A percentile compares a stretch with the other conserved stretches of the same genome.
phyloP scores from a whole-genome alignment of 1,139 yeast species.

The Candida sojae region DNA sequence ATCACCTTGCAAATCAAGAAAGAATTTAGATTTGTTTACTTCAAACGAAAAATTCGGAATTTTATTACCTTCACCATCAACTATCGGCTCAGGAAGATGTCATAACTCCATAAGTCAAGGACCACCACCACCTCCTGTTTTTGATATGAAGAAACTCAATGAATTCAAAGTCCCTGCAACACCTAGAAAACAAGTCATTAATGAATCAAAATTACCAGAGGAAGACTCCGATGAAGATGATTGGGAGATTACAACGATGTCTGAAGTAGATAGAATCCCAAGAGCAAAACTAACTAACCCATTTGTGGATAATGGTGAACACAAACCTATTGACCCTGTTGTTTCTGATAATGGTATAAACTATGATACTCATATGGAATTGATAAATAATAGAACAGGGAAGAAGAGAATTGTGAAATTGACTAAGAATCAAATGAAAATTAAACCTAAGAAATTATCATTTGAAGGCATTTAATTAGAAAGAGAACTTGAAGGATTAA shows the following conservation, averaged over 20 bases:
- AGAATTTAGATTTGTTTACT: conserved; percentile 5
- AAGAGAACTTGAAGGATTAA: not conserved
- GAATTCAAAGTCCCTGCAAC: conserved; percentile 25
- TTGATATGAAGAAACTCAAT: conserved; percentile 9
- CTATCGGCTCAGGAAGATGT: conserved; percentile 40
- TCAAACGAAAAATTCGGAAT: conserved; percentile 23
- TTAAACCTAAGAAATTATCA: conserved; percentile 41
- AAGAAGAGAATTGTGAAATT: conserved; percentile 35
- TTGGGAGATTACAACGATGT: conserved; percentile 14
- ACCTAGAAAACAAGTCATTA: conserved; percentile 37
- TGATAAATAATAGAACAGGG: conserved; percentile 41
- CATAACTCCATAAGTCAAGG: not conserved
- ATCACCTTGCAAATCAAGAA: conserved; percentile 21
- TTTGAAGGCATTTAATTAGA: conserved; percentile 8
- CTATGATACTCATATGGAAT: conserved; percentile 42
- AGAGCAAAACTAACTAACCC: conserved; percentile 13
- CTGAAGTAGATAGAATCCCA: conserved; percentile 10
- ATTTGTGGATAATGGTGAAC: conserved; percentile 11
- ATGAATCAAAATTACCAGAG: conserved; percentile 21
- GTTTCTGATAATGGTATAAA: conserved; percentile 17
- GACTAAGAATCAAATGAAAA: conserved; percentile 33
- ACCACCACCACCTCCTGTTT: conserved; percentile 8
- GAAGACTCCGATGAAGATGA: conserved; percentile 36
- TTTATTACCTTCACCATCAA: conserved; percentile 44
- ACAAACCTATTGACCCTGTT: not conserved